These are phyloP conservation scores for Parafenestella ontariensis DNA, from an alignment of 2,329 filamentous ascomycete genomes.

Conservation along the genomic window DNA sequence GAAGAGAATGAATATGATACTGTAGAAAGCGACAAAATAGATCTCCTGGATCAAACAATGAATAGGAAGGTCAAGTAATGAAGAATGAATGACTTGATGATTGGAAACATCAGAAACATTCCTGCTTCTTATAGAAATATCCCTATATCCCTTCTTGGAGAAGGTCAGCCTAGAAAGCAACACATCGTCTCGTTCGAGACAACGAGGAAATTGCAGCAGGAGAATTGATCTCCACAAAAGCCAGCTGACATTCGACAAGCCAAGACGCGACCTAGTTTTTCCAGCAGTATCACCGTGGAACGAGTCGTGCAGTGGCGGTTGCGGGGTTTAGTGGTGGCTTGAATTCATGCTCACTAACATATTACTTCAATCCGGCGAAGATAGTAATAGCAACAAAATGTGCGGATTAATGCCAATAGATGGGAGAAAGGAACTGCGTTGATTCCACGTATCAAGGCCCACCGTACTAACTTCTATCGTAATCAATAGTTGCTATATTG, in stretches of 20 bases:
- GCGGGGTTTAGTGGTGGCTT: background rate
- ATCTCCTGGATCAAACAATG: constrained; percentile 4
- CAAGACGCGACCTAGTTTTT: constrained; percentile 11
- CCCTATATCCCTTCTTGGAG: background rate
- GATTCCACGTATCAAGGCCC: too few species aligned
- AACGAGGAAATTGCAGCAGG: constrained; percentile 10
- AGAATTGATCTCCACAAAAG: constrained; percentile 1
- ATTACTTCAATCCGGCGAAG: too few species aligned
- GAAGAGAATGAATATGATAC: background rate
- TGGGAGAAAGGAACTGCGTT: too few species aligned
- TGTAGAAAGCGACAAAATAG: background rate
- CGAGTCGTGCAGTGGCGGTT: constrained; percentile 5
- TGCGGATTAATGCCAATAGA: too few species aligned
- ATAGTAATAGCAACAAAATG: too few species aligned
- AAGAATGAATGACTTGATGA: constrained; percentile 1
- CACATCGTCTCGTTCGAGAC: background rate
- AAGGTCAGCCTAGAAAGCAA: background rate
- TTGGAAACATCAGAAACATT: background rate
- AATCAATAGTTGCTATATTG: background rate
- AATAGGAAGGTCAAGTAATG: background rate
- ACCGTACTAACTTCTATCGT: too few species aligned
- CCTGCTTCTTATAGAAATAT: constrained; percentile 8
- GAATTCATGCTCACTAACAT: background rate
- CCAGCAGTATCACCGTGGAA: constrained; percentile 1
- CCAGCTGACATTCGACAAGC: constrained; percentile 1